Conservation (phyloP, 2,329 filamentous ascomycete species). For the Colletotrichum falcatum region DNA sequence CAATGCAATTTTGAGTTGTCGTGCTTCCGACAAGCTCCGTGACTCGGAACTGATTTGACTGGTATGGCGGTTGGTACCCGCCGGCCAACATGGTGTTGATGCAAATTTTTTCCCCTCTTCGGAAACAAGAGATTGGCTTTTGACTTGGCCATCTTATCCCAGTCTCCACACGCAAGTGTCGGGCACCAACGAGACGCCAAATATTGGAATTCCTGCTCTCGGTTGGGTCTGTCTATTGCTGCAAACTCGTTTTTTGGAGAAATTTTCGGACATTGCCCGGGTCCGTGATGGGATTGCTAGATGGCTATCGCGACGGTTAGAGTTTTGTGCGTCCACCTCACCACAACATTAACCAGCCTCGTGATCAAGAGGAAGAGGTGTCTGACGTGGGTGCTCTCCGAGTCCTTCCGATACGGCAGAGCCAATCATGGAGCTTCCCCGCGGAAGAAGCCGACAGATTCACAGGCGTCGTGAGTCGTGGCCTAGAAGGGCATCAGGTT, state of each 20-base stretch:
- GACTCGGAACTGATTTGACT: slow-evolving; percentile 26
- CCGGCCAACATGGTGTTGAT: slow-evolving; percentile 14
- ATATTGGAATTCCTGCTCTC: slow-evolving; percentile 22
- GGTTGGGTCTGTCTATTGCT: slow-evolving; percentile 12
- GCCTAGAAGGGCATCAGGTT: slow-evolving; percentile 2
- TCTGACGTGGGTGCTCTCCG: slow-evolving; percentile 25
- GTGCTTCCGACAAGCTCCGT: slow-evolving; percentile 39
- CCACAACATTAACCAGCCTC: slow-evolving; percentile 14
- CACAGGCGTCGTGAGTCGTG: neutral
- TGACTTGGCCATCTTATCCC: slow-evolving; percentile 20
- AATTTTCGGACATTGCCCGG: slow-evolving; percentile 37
- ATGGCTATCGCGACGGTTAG: slow-evolving; percentile 24
- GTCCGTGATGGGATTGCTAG: slow-evolving; percentile 16
- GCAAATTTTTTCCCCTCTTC: neutral
- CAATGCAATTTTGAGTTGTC: slow-evolving; percentile 35
- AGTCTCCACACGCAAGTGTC: slow-evolving; percentile 24
- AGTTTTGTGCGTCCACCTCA: slow-evolving; percentile 31
- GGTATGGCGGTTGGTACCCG: no score
- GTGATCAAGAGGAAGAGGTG: slow-evolving; percentile 9
- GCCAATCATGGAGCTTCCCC: slow-evolving; percentile 28
- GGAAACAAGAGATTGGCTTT: neutral
- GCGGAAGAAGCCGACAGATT: neutral
- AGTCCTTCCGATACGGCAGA: slow-evolving; percentile 21
- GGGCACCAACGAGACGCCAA: slow-evolving; percentile 36
- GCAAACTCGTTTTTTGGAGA: slow-evolving; percentile 22